A percentile compares a stretch with the other conserved stretches of the same genome.
Conservation (phyloP, 2,329 filamentous ascomycete genomes). For the Shiraia sp. region DNA sequence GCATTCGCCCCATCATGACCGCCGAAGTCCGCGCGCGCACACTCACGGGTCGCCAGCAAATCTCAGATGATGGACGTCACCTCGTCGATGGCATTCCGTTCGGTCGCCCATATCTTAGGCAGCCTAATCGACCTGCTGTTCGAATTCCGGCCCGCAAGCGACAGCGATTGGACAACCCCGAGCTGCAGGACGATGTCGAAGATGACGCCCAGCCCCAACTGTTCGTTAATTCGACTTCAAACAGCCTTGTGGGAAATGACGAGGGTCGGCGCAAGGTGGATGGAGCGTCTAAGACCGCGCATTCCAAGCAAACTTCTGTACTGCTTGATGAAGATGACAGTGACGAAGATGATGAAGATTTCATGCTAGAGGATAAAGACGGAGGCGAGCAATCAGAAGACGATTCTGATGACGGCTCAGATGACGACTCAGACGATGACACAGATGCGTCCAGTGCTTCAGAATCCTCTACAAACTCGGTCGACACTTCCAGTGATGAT, state of each 20-base stretch:
- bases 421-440: conserved; percentile 15
- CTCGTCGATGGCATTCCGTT: conserved; percentile 85
- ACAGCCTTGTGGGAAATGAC: too few relatives aligned
- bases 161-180: conserved; percentile 44
- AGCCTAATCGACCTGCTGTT: conserved; percentile 66
- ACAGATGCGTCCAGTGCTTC: conserved; percentile 35
- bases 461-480: conserved; percentile 10
- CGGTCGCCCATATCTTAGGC: conserved; percentile 70
- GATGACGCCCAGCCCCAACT: too few relatives aligned
- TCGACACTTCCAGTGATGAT: conserved; percentile 40
- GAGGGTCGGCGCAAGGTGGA: too few relatives aligned
- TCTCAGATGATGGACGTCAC: conserved; percentile 75
- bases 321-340: conserved; percentile 21
- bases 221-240: too few relatives aligned
- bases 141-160: conserved; percentile 75
- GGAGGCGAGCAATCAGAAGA: too few relatives aligned
- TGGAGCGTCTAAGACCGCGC: conserved; percentile 22
- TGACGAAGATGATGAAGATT: conserved; percentile 35
- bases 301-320: conserved; percentile 20
- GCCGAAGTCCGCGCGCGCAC: conserved; percentile 74
- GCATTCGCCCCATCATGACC: conserved; percentile 76
- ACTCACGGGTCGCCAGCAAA: conserved; percentile 79
- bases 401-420: conserved; percentile 11
- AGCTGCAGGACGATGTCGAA: conserved; percentile 25
- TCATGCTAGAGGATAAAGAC: too few relatives aligned